Conservation (phyloP, 352 stramenopile genomes). For the Thraustochytrium sp. region DNA sequence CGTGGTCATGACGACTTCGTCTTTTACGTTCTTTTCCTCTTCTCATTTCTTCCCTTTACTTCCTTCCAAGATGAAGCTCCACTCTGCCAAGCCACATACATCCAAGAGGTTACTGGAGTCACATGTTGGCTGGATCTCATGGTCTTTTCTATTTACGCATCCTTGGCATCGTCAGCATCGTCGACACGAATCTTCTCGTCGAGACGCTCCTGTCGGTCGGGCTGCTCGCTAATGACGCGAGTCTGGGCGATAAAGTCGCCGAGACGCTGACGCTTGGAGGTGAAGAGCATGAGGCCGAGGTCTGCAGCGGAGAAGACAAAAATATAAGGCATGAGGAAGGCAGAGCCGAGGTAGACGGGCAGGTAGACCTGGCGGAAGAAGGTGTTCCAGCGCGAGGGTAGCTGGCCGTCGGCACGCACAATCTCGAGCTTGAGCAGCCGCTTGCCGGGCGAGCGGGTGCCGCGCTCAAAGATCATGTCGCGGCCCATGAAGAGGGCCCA, state of each 20-base stretch:
- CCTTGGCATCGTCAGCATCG: slow-evolving; percentile 32
- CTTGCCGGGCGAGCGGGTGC: slow-evolving; percentile 34
- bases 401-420: slow-evolving; percentile 33
- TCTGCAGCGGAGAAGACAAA: slow-evolving; percentile 35
- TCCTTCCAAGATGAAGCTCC: too few species aligned
- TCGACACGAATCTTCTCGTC: neutral
- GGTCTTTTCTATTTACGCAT: too few species aligned
- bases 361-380: slow-evolving; percentile 37
- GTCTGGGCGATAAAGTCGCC: slow-evolving; percentile 38
- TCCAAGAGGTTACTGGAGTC: too few species aligned
- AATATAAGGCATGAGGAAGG: neutral
- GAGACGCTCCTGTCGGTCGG: neutral
- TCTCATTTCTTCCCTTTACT: too few species aligned
- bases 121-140: too few species aligned
- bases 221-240: slow-evolving; percentile 34
- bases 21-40: too few species aligned
- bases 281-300: slow-evolving; percentile 35
- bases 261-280: slow-evolving; percentile 19
- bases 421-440: slow-evolving; percentile 44
- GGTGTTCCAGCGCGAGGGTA: slow-evolving; percentile 35
- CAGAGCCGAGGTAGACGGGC: neutral
- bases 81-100: too few species aligned
- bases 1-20: too few species aligned
- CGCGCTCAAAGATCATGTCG: slow-evolving; percentile 42
- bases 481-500: slow-evolving; percentile 24